Conservation (phyloP, 257 asterid genomes). For the Forsythia viridissima region DNA sequence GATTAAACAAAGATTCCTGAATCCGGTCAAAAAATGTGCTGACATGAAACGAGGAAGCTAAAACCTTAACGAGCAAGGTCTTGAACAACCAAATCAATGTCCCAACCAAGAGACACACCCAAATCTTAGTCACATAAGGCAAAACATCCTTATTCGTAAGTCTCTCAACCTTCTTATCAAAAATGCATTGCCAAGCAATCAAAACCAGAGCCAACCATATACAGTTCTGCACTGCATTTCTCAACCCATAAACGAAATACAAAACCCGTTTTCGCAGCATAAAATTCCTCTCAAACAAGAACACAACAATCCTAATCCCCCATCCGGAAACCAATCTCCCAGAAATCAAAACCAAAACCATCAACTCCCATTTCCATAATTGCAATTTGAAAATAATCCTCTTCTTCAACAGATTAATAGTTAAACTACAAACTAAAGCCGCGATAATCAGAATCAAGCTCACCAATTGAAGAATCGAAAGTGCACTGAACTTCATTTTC, state of each 20-base stretch:
- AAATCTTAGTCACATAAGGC: slow-evolving; percentile 59
- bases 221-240: slow-evolving; percentile 83
- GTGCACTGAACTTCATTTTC: slow-evolving; percentile 50
- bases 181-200: slow-evolving; percentile 79
- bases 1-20: slow-evolving; percentile 78
- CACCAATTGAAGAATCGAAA: slow-evolving; percentile 54
- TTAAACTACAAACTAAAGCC: slow-evolving; percentile 50
- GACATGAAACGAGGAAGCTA: slow-evolving; percentile 83
- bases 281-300: slow-evolving; percentile 65
- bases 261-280: slow-evolving; percentile 68
- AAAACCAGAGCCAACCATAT: slow-evolving; percentile 73
- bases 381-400: slow-evolving; percentile 35
- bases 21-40: slow-evolving; percentile 83
- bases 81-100: slow-evolving; percentile 78
- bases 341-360: slow-evolving; percentile 72
- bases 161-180: slow-evolving; percentile 59
- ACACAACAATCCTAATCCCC: slow-evolving; percentile 66
- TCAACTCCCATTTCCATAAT: slow-evolving; percentile 84
- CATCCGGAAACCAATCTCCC: slow-evolving; percentile 87
- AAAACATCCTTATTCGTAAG: slow-evolving; percentile 40
- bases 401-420: slow-evolving; percentile 34
- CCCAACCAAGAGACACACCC: slow-evolving; percentile 83
- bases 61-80: slow-evolving; percentile 72
- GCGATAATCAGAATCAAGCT: slow-evolving; percentile 59
- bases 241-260: slow-evolving; percentile 81